phyloP scores from a whole-genome alignment of 2,329 filamentous ascomycete genomes.

The Penicillium sp. region DNA sequence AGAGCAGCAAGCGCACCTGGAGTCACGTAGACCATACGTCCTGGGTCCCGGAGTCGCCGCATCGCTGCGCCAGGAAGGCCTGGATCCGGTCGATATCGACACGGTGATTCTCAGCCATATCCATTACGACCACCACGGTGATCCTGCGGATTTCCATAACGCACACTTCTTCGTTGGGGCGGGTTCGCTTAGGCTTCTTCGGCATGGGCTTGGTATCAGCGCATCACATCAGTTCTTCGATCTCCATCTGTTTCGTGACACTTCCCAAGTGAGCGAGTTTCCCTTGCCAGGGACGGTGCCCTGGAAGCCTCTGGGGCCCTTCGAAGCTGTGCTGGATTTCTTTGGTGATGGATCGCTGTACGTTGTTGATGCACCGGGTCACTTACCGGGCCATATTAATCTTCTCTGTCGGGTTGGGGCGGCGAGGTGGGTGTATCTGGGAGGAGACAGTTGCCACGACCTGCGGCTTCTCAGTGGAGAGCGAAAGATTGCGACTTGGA shows the following conservation, averaged over 20 bases:
- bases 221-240: slow-evolving; percentile 1
- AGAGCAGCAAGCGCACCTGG: slow-evolving; percentile 29
- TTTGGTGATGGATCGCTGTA: slow-evolving; percentile 36
- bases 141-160: slow-evolving; percentile 42
- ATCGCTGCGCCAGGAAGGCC: slow-evolving; percentile 41
- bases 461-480: too few relatives aligned
- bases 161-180: slow-evolving; percentile 47
- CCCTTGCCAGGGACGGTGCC: not conserved
- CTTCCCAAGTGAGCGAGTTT: too few relatives aligned
- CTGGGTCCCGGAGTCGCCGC: slow-evolving; percentile 32
- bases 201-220: slow-evolving; percentile 5
- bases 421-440: slow-evolving; percentile 25
- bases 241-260: too few relatives aligned
- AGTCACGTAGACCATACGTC: slow-evolving; percentile 29
- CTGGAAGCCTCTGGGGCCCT: slow-evolving; percentile 26
- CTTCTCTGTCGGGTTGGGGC: slow-evolving; percentile 28
- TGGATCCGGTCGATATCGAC: slow-evolving; percentile 47
- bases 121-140: slow-evolving; percentile 50
- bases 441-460: too few relatives aligned
- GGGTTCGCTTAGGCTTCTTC: slow-evolving; percentile 25
- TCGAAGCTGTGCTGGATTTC: slow-evolving; percentile 32
- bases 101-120: slow-evolving; percentile 50
- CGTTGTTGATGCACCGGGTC: slow-evolving; percentile 37
- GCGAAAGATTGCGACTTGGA: too few relatives aligned
- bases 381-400: slow-evolving; percentile 41